Evolutionary conservation across 192 early-diverging fungal genomes (phyloP), one percentile per base, ranked within the genome.

Genomic region (Coemansia guatemalensis): DNA sequence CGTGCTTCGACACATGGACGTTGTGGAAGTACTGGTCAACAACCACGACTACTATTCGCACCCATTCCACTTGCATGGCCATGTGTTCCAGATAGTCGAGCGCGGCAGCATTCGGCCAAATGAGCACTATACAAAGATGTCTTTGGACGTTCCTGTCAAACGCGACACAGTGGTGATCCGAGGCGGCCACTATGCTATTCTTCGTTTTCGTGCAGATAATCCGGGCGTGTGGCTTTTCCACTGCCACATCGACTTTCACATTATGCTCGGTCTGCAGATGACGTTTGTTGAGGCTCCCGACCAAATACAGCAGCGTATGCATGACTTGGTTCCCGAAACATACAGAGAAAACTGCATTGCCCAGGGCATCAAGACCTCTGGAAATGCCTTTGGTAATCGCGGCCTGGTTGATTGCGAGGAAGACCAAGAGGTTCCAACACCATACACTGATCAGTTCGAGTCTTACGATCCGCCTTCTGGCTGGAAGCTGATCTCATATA

Each of bases 211-310:
- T 17, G 88, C 88, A 12, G 86, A 92, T 77, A 94, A 93, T 72
- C 89, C 90, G 1, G 93, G 92, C 47, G 84, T 86, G 47, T 94
- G 92, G 92, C 73, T 91, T 32, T 85, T 93, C 76, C 92, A 94
- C 77, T 93, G 94, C 71, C 94, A 94, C 68, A 71, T 75, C 26
- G 75, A 81, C 30, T 83, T 63, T 48, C 81, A 82, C 50, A 74
- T 90, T 47, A 79, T 85, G 60, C 73, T 87, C 48, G 90, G 93
- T 26, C 83, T 95, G 51, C 86, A 83, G 32, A 83, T 85, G 39
- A 76, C 82, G 6, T 78, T 95, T 71, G 74, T 93, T 64, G 88
- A 89, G 68, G 89, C 89, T 20, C 89, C 91, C 9, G 85, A 85
- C 52, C 29, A 81, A 29, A 65, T 85, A 22, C 83, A 88, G 58